Percentiles rank a stretch among this genome's conserved stretches.
These are phyloP conservation scores for Emmonsiellopsis sp. DNA, from an alignment of 2,329 filamentous ascomycete species.

Conservation along the genomic window DNA sequence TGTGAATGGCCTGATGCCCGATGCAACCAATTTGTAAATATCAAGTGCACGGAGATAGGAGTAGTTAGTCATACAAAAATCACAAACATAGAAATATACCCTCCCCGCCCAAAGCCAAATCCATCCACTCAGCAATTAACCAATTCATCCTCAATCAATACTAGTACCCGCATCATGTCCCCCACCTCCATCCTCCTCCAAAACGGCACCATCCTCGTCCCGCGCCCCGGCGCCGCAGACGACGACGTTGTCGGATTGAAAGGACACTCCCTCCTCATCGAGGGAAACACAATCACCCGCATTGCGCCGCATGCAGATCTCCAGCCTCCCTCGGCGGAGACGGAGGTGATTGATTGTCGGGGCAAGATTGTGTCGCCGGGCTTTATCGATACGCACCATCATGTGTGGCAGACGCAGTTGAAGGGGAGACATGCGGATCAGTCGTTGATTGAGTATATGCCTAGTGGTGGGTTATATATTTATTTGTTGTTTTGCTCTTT, in stretches of 20 bases:
- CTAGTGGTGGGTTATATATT: constrained; percentile 19
- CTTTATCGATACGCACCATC: constrained; percentile 27
- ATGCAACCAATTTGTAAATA: no score
- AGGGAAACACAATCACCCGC: not conserved
- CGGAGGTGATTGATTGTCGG: constrained; percentile 30
- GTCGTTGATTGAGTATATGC: constrained; percentile 32
- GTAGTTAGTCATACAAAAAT: no score
- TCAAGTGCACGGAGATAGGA: no score
- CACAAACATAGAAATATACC: no score
- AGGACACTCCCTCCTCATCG: not conserved
- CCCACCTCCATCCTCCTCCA: not conserved
- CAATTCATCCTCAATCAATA: no score
- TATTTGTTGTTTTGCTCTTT: not conserved
- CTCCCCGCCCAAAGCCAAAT: no score
- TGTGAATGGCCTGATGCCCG: no score
- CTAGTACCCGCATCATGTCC: not conserved
- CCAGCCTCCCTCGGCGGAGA: constrained; percentile 1
- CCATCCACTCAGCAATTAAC: no score
- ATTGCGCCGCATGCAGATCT: not conserved
- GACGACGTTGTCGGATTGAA: not conserved
- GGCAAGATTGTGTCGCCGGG: constrained; percentile 21
- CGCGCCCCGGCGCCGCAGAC: not conserved
- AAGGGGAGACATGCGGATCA: constrained; percentile 31
- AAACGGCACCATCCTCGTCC: not conserved
- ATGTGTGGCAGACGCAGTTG: constrained; percentile 35